Base-by-base conservation (phyloP, 768 basidiomycete genomes). In the Aureoboletus auriporus region DNA sequence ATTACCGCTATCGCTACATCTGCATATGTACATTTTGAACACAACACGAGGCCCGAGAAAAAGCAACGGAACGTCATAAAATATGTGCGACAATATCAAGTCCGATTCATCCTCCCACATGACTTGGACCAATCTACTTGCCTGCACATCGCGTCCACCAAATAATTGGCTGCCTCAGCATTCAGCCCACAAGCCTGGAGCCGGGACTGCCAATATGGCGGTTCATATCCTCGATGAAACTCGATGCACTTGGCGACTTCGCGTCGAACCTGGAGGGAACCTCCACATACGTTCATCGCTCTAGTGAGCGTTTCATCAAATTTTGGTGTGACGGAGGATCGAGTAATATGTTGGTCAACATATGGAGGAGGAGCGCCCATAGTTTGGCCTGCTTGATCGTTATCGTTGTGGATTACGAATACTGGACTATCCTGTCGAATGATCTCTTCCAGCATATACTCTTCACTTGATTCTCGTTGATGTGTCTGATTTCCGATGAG, bases 131-230 rank as follows among this genome's bases (percentile, higher is more conserved):
- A 60, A 8, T 68, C 55, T 4, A 57, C 53, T 12, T 66, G 53
- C 13, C 47, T 50, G 33, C 50, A 59, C 64, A 66, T 68, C 46
- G 58, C 65, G 17, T 57, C 51, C 26, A 68, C 48, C 42, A 66
- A 40, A 20, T 49, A 48, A 14, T 39, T 50, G 6, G 52, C 52
- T 3, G 53, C 53, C 10, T 54, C 54, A 3, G 40, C 26, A 20
- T 50, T 53, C 42, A 66, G 28, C 17, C 56, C 56, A 27, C 54
- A 62, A 12, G 56, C 55, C 45, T 50, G 54, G 26, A 66, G 58
- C 10, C 55, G 54, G 6, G 44, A 42, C 28, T 60, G 50, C 65
- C 65, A 66, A 45, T 65, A 62, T 2, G 56, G 46, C 16, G 56
- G 58, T 11, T 68, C 65, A 26, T 62, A 66, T 3, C 62, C 65